Evolutionary conservation across 2,329 filamentous ascomycete genomes (phyloP).

Genomic region (Helotiales sp.): DNA sequence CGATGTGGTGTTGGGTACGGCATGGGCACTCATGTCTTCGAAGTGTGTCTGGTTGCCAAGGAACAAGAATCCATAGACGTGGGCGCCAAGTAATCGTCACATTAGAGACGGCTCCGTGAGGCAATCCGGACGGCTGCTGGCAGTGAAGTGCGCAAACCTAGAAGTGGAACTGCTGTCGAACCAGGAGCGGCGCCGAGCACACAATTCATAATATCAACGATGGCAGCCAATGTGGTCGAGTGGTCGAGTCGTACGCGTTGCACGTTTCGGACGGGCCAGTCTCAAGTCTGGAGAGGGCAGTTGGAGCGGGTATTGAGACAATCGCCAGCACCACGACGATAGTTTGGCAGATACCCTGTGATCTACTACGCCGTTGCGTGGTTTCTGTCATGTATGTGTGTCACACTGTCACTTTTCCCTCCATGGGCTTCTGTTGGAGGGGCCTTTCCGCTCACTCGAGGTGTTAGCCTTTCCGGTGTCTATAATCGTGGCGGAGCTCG

Average conservation of each 20-base stretch:
- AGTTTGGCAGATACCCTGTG: neutral
- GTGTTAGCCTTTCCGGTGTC: neutral
- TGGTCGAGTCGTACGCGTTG: neutral
- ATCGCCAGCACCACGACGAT: neutral
- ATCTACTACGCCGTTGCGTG: neutral
- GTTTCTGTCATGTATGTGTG: neutral
- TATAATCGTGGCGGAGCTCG: neutral
- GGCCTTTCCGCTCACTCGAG: neutral
- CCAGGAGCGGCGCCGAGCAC: neutral
- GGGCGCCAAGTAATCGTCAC: conserved; percentile 28
- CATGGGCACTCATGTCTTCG: conserved; percentile 35
- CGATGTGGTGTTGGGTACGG: conserved; percentile 26
- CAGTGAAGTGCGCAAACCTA: neutral
- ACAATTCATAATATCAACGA: neutral
- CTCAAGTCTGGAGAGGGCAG: conserved; percentile 5
- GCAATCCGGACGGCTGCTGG: neutral
- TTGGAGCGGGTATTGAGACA: conserved; percentile 2
- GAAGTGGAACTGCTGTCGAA: neutral
- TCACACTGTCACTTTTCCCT: neutral
- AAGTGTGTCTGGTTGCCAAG: conserved; percentile 20
- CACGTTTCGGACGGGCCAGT: neutral
- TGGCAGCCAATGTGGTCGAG: neutral
- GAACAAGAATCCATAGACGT: neutral
- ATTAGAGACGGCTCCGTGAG: neutral
- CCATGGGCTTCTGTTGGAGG: too few relatives aligned